phyloP scores from a whole-genome alignment of 495 filamentous ascomycete genomes.

The Xylaria bambusicola region DNA sequence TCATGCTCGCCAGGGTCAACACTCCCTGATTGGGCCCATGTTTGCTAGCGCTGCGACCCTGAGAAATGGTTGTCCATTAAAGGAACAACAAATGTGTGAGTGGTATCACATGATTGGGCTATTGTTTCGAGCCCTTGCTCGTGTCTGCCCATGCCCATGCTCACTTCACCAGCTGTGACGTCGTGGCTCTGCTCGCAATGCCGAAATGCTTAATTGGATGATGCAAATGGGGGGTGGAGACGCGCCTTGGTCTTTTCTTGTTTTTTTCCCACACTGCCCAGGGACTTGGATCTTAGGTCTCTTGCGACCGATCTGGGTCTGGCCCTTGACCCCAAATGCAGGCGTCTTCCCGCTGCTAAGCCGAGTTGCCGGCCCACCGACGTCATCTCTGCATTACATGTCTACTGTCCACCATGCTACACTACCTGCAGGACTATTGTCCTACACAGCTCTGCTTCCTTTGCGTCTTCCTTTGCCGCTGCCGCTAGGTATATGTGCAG shows the following conservation, averaged over 20 bases:
- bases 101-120: conserved; percentile 1
- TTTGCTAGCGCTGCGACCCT: conserved; percentile 8
- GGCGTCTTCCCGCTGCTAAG: not conserved
- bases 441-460: too few species aligned
- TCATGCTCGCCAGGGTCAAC: conserved; percentile 10
- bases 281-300: too few species aligned
- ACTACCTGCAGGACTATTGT: too few species aligned
- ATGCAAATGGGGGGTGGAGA: not conserved
- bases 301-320: too few species aligned
- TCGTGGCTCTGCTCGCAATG: conserved; percentile 25
- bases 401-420: not conserved
- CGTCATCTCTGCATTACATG: conserved; percentile 10
- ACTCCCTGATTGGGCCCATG: conserved; percentile 2
- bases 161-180: conserved; percentile 24
- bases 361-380: conserved; percentile 7
- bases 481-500: too few species aligned
- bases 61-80: not conserved
- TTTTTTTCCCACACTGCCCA: conserved; percentile 21
- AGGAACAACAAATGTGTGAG: conserved; percentile 2
- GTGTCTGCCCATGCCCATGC: not conserved
- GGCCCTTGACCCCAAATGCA: too few species aligned
- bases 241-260: conserved; percentile 24
- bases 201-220: conserved; percentile 5
- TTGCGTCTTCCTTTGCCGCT: too few species aligned
- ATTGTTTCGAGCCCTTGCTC: not conserved